Conservation (phyloP, 352 stramenopile species). For the Pythium insidiosum region DNA sequence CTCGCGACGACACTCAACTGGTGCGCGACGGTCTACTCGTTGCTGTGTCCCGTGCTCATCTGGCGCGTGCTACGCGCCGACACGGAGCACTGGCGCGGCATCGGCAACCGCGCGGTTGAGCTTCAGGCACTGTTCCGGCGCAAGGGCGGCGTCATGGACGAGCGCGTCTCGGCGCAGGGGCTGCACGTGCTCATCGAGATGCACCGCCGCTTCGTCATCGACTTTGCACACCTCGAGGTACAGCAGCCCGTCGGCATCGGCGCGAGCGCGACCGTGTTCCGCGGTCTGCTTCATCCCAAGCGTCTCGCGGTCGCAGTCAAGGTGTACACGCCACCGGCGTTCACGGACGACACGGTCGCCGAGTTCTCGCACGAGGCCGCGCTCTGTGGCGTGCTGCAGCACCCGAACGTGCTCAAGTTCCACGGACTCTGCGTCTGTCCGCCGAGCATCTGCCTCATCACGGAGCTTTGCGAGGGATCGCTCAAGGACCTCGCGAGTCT, state of each 20-base stretch:
- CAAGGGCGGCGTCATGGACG: conserved; percentile 8
- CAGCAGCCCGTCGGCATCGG: conserved; percentile 40
- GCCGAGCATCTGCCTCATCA: conserved; percentile 60
- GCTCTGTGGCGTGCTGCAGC: conserved; percentile 31
- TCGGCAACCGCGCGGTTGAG: conserved; percentile 40
- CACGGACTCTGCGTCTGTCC: conserved; percentile 64
- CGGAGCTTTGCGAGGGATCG: conserved; percentile 64
- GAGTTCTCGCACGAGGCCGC: conserved; percentile 50
- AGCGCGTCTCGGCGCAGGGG: conserved; percentile 25
- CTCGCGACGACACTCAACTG: conserved; percentile 24
- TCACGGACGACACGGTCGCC: conserved; percentile 43
- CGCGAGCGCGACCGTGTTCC: conserved; percentile 36
- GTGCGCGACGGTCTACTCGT: conserved; percentile 34
- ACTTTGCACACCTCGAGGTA: conserved; percentile 66
- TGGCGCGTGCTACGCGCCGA: conserved; percentile 67
- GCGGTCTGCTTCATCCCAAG: conserved; percentile 20
- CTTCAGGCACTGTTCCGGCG: conserved; percentile 39
- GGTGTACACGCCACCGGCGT: conserved; percentile 41
- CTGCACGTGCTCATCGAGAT: conserved; percentile 67
- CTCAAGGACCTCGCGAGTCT: conserved; percentile 30
- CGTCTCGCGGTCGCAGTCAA: conserved; percentile 44
- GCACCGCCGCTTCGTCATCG: conserved; percentile 64
- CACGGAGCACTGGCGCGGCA: conserved; percentile 61
- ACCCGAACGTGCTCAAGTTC: conserved; percentile 50
- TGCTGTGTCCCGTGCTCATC: conserved; percentile 50